phyloP scores from a whole-genome alignment of 108 stramenopile species.

The Skeletonema costatum region DNA sequence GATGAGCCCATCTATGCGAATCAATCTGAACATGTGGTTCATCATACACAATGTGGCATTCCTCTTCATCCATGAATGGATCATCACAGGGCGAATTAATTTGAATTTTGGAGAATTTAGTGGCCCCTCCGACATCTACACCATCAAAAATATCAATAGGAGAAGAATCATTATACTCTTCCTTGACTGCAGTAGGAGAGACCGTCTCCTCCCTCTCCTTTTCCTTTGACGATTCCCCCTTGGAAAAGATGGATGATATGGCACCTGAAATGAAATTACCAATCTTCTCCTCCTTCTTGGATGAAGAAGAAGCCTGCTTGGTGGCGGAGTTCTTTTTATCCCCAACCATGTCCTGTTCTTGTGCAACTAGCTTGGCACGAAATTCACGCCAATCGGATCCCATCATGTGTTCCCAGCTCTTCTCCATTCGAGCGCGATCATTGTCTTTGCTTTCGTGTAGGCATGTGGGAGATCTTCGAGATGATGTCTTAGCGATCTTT shows the following conservation, averaged over 20 bases:
- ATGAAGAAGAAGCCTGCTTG: conserved; percentile 3
- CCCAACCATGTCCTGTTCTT: conserved; percentile 54
- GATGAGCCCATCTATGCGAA: conserved; percentile 89
- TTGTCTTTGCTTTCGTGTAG: conserved; percentile 56
- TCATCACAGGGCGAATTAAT: conserved; percentile 50
- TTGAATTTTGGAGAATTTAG: conserved; percentile 25
- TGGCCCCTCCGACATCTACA: conserved; percentile 63
- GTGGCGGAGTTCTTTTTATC: conserved; percentile 4
- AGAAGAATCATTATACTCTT: conserved; percentile 2
- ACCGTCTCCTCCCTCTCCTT: conserved; percentile 14
- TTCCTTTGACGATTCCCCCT: conserved; percentile 24
- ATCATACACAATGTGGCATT: conserved; percentile 74
- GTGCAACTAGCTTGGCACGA: conserved; percentile 80
- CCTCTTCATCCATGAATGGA: conserved; percentile 76
- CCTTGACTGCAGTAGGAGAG: conserved; percentile 10
- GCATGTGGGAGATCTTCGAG: not conserved
- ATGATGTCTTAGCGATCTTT: not conserved
- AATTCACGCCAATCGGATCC: conserved; percentile 86
- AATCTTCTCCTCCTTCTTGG: conserved; percentile 43
- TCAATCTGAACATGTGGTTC: conserved; percentile 51
- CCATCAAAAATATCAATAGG: conserved; percentile 64
- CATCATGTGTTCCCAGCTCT: conserved; percentile 79
- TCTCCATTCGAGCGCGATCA: conserved; percentile 81
- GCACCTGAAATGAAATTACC: conserved; percentile 74
- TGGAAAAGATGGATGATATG: conserved; percentile 74